A percentile compares a stretch with the other conserved stretches of the same genome.
Conservation (phyloP, 805 yeast species). For the Alloascoidea hylecoeti region DNA sequence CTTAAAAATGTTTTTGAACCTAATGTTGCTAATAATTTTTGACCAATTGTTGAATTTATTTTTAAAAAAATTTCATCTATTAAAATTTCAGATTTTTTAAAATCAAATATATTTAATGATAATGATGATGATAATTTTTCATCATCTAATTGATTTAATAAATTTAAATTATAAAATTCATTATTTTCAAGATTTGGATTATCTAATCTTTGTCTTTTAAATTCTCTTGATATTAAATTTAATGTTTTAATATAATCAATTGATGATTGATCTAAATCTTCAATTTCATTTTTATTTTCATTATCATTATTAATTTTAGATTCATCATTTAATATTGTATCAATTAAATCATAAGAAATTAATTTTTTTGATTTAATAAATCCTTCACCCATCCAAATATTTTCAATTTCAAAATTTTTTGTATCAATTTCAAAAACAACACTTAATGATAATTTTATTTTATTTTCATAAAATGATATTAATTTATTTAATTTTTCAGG, state of each 20-base stretch:
- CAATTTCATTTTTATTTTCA: not conserved
- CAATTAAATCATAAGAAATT: slow-evolving; percentile 40
- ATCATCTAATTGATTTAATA: slow-evolving; percentile 64
- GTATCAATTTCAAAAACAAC: slow-evolving; percentile 62
- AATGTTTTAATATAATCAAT: slow-evolving; percentile 31
- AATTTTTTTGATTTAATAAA: slow-evolving; percentile 43
- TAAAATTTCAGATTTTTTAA: slow-evolving; percentile 36
- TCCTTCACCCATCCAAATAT: slow-evolving; percentile 62
- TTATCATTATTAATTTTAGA: not conserved
- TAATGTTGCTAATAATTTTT: slow-evolving; percentile 44
- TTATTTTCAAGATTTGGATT: slow-evolving; percentile 31
- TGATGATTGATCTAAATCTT: slow-evolving; percentile 17
- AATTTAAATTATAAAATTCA: slow-evolving; percentile 29
- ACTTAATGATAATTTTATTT: slow-evolving; percentile 43
- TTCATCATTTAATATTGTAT: slow-evolving; percentile 25
- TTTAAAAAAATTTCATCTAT: slow-evolving; percentile 54
- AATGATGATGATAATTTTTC: slow-evolving; percentile 55
- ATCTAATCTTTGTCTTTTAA: slow-evolving; percentile 37
- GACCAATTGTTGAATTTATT: slow-evolving; percentile 65
- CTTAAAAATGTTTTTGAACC: slow-evolving; percentile 65
- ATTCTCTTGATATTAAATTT: slow-evolving; percentile 38
- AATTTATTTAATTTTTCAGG: slow-evolving; percentile 43
- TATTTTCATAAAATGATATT: slow-evolving; percentile 43
- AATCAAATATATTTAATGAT: slow-evolving; percentile 52
- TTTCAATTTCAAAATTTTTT: slow-evolving; percentile 46